Conservation (phyloP, 441 rosid genomes). For the Hura crepitans region DNA sequence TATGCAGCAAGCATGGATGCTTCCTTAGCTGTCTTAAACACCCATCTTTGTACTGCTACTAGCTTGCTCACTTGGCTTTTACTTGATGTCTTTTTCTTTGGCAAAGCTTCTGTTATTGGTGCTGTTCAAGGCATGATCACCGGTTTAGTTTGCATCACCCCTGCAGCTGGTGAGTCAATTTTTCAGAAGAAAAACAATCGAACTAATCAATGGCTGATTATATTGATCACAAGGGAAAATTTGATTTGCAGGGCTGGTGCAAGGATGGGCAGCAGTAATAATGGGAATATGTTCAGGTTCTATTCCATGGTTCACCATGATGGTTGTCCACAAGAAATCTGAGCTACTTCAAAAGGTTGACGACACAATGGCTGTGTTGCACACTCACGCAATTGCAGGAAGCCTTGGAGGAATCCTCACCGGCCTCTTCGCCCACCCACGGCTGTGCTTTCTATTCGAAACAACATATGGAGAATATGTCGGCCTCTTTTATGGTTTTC, state of each 20-base stretch:
- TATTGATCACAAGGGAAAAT: background rate
- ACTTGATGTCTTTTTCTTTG: slow-evolving; percentile 33
- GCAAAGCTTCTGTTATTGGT: slow-evolving; percentile 47
- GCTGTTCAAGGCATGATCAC: slow-evolving; percentile 62
- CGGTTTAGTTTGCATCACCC: slow-evolving; percentile 58
- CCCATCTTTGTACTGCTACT: slow-evolving; percentile 45
- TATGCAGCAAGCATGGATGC: slow-evolving; percentile 33
- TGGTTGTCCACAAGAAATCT: slow-evolving; percentile 47
- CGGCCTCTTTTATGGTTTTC: slow-evolving; percentile 44
- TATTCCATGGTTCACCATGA: slow-evolving; percentile 58
- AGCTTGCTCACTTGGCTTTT: slow-evolving; percentile 45
- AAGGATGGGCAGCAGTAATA: slow-evolving; percentile 54
- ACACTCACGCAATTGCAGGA: slow-evolving; percentile 56
- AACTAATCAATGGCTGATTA: background rate
- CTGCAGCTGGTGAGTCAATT: slow-evolving; percentile 48
- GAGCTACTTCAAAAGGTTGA: slow-evolving; percentile 47
- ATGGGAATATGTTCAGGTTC: slow-evolving; percentile 58
- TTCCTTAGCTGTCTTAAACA: slow-evolving; percentile 47
- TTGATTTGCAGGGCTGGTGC: slow-evolving; percentile 39
- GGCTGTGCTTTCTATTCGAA: slow-evolving; percentile 33
- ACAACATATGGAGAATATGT: slow-evolving; percentile 9
- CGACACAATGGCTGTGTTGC: slow-evolving; percentile 55
- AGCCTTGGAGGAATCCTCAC: slow-evolving; percentile 46
- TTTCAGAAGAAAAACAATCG: no score
- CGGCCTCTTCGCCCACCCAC: slow-evolving; percentile 47